Evolutionary conservation across 1,139 yeast genomes (phyloP), one percentile per base, ranked within the genome.

Genomic region (Blastobotrys elegans): DNA sequence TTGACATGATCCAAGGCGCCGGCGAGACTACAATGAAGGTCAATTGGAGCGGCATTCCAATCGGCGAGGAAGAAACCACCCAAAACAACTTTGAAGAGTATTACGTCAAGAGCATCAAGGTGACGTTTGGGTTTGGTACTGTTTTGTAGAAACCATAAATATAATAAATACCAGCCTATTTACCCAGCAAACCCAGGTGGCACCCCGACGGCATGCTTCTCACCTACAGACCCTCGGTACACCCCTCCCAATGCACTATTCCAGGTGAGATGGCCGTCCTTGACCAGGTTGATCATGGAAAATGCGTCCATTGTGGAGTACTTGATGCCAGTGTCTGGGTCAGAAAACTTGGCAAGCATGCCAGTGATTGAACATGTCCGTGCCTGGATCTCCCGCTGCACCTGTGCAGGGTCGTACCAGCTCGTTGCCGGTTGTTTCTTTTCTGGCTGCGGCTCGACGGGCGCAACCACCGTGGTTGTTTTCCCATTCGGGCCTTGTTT

Each of bases 11-110:
- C 48, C 88, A 87, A 64, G 94, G 94, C 21, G 74, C 79, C 16
- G 79, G 84, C 39, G 97, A 90, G 60, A 92, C 98, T 14, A 79
- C 76, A 49, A 73, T 90, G 72, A 79, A 82, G 51, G 92, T 89
- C 32, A 73, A 76, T 50, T 87, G 92, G 79, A 72, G 79, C 20
- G 97, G 97, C n/a, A 83, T 92, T 44, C 98, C 98, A 18, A 74
- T 92, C 40, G 98, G 97, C n/a, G 94, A 94, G 63, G 97, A 92
- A 66, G 98, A 92, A 50, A 74, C 84, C 50, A 96, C 87, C 37
- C 79, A 81, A 61, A 77, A 74, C 40, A 92, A 92, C 67, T 92
- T 94, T 62, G 89, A 88, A 58, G 89, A 86, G 54, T 86, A 88
- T 66, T 92, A 92, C 64, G 81, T 90, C 50, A 81, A 83, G 66